Evolutionary conservation across 345 rosid genomes (phyloP).

Genomic region (Laguncularia racemosa): DNA sequence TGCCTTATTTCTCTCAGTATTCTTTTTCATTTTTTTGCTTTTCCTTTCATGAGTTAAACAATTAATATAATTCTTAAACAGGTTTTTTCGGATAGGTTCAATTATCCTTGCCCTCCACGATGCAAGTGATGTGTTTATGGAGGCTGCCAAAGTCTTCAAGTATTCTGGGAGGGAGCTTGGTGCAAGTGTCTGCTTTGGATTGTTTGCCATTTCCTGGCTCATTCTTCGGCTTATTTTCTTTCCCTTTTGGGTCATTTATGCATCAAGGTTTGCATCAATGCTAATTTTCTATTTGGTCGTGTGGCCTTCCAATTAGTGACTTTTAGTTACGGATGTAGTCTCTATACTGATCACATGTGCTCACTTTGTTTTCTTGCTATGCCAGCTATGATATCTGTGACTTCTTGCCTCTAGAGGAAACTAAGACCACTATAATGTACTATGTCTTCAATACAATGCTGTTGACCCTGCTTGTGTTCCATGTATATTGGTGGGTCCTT

Average conservation of each 20-base stretch:
- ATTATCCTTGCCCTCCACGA: conserved; percentile 86
- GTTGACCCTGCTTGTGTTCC: conserved; percentile 81
- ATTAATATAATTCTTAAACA: conserved; percentile 14
- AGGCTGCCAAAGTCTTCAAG: conserved; percentile 88
- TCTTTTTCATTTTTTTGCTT: too few relatives aligned
- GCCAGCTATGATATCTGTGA: conserved; percentile 44
- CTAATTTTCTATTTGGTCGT: too few relatives aligned
- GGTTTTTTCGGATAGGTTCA: conserved; percentile 80
- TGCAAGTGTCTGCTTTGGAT: conserved; percentile 87
- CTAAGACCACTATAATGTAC: conserved; percentile 33
- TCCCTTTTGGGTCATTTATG: conserved; percentile 82
- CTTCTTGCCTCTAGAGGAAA: conserved; percentile 43
- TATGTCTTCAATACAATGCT: conserved; percentile 84
- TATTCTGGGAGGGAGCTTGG: conserved; percentile 79
- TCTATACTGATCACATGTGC: conserved; percentile 6
- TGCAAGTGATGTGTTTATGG: conserved; percentile 84
- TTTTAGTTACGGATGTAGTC: neutral
- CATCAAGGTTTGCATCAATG: conserved; percentile 51
- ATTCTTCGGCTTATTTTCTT: conserved; percentile 74
- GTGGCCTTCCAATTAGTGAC: neutral
- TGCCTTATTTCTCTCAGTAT: too few relatives aligned
- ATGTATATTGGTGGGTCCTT: conserved; percentile 96
- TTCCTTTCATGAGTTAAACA: neutral
- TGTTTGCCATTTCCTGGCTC: conserved; percentile 94
- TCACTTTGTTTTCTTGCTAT: conserved; percentile 1